Conservation (phyloP, 495 filamentous ascomycete species). For the Penicillium waksmanii region DNA sequence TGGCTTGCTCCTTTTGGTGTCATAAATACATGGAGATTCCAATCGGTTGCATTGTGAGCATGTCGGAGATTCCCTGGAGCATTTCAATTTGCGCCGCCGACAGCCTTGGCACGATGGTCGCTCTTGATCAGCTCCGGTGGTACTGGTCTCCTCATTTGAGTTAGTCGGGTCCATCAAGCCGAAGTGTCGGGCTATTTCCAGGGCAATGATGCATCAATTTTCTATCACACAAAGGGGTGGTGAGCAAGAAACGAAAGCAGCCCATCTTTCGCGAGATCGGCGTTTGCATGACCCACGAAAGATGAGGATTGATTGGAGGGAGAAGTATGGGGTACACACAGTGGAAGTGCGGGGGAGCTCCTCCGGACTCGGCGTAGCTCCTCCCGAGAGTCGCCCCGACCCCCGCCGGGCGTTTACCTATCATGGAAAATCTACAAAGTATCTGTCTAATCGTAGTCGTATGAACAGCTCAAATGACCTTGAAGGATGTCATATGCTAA, state of each 20-base stretch:
- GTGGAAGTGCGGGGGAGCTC: neutral
- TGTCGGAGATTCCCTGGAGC: conserved; percentile 6
- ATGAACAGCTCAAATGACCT: too few species aligned
- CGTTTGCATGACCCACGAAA: neutral
- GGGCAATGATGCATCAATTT: neutral
- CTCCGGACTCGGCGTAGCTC: neutral
- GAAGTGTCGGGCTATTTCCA: neutral
- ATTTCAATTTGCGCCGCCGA: conserved; percentile 10
- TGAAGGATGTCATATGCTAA: too few species aligned
- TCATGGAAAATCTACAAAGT: neutral
- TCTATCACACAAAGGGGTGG: neutral
- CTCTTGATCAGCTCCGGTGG: conserved; percentile 1
- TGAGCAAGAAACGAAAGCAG: neutral
- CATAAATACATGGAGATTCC: conserved; percentile 24
- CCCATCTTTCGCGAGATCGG: neutral
- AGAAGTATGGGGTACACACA: conserved; percentile 1
- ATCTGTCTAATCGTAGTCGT: neutral
- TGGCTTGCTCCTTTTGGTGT: conserved; percentile 26
- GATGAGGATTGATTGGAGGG: neutral
- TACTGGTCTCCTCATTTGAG: neutral
- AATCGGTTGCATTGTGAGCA: conserved; percentile 8
- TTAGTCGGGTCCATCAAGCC: conserved; percentile 3
- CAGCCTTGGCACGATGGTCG: conserved; percentile 11
- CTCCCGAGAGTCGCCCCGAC: neutral
- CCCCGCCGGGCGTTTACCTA: conserved; percentile 6